Evolutionary conservation across 768 basidiomycete species (phyloP).

Genomic region (Termitomyces sp.): DNA sequence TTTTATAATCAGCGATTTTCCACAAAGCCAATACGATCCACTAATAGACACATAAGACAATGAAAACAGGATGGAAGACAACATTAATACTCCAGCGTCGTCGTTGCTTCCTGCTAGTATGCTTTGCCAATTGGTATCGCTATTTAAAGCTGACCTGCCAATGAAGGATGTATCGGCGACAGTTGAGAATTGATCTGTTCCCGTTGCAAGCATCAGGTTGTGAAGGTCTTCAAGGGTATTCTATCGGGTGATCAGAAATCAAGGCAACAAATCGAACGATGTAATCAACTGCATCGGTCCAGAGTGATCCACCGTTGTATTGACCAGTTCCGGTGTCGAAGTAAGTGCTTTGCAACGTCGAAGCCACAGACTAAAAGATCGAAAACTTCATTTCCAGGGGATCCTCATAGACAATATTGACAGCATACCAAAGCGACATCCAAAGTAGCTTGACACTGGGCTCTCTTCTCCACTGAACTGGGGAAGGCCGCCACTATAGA

Average conservation of each 20-base stretch:
- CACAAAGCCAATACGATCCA: conserved; percentile 53
- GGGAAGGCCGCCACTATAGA: conserved; percentile 3
- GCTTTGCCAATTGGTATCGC: conserved; percentile 34
- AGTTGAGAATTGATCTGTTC: conserved; percentile 30
- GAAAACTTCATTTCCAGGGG: no score
- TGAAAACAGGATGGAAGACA: not conserved
- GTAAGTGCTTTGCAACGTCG: conserved; percentile 31
- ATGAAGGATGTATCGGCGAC: conserved; percentile 41
- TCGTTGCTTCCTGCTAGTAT: conserved; percentile 46
- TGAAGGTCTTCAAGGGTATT: conserved; percentile 53
- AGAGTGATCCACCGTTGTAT: conserved; percentile 45
- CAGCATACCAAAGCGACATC: conserved; percentile 10
- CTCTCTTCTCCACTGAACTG: conserved; percentile 8
- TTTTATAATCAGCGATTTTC: conserved; percentile 54
- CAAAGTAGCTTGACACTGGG: conserved; percentile 14
- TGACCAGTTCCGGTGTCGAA: conserved; percentile 33
- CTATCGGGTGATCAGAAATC: conserved; percentile 18
- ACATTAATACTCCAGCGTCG: conserved; percentile 38
- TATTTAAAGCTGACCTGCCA: conserved; percentile 34
- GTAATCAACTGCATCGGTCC: conserved; percentile 49
- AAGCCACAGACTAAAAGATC: conserved; percentile 23
- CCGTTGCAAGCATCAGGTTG: conserved; percentile 50
- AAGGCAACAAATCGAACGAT: not conserved
- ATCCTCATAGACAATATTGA: not conserved
- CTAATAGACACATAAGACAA: conserved; percentile 19